Evolutionary conservation across 2,329 filamentous ascomycete genomes (phyloP), one percentile per base, ranked within the genome.

Genomic region (Mycogone perniciosa): DNA sequence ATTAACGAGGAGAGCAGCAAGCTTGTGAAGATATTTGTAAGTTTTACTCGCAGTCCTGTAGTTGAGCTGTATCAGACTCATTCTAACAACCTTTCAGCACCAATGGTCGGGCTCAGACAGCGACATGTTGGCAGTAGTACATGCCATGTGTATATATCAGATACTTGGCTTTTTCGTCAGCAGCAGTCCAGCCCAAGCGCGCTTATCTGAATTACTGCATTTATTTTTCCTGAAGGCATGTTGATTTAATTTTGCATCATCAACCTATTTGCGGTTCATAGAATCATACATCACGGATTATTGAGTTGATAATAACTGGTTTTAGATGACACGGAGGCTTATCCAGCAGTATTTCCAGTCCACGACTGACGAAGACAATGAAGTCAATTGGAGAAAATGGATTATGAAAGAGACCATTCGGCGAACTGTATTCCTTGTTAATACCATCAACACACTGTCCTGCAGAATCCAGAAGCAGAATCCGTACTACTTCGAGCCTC

Each of bases 61-160:
- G 20, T 20, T 20, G 2, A 20, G 20, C 20, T 20, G 20, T 3
- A 20, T 20, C 20, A 20, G 20, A 20, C 20, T 20, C 20, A 20
- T 20, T 20, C 20, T 20, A 20, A 20, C 20, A 20, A 20, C 20
- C 20, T 20, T 20, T 20, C 20, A 20, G 20, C 20, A 20, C 20
- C 20, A 20, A 20, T 20, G 20, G 20, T 20, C 20, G 20, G 20
- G 20, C 20, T 20, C 20, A 20, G 20, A 20, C 20, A 20, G 20
- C 20, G 20, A 20, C 20, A 20, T 20, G 20, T 20, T 20, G 20
- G 20, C 20, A 20, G 20, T 20, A 20, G 43, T 54, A 10, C 53
- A 54, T 26, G 53, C 53, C 34, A 54, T 54, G 53, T 54, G 53
- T 34, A 40, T 54, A 5, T 54, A 54, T 30, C 53, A 54, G 50